phyloP scores from a whole-genome alignment of 163 green algal species.

The Scenedesmus sp. region DNA sequence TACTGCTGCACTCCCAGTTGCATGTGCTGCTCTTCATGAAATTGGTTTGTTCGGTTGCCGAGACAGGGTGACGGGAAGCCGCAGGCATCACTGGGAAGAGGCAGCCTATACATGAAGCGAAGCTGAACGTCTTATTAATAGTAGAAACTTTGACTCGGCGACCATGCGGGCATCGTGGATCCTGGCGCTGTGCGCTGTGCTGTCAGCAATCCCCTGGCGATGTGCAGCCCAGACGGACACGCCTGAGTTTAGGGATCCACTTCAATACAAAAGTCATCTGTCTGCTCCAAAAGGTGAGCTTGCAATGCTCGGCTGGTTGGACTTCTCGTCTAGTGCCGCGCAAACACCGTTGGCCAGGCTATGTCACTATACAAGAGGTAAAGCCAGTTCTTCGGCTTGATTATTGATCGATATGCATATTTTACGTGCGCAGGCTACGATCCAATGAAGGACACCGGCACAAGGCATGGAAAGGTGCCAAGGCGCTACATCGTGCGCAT shows the following conservation, averaged over 20 bases:
- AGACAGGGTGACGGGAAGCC: conserved; percentile 1
- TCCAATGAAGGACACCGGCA: conserved; percentile 10
- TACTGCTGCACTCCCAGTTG: background rate
- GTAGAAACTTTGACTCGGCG: background rate
- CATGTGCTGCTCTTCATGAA: background rate
- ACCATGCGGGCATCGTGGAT: background rate
- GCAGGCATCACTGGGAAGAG: background rate
- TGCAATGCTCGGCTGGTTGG: background rate
- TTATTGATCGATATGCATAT: background rate
- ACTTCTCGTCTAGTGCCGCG: background rate
- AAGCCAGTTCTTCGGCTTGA: background rate
- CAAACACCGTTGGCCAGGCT: background rate
- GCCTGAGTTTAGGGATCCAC: conserved; percentile 8
- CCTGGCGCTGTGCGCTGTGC: background rate
- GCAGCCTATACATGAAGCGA: background rate
- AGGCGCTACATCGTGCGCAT: conserved; percentile 45
- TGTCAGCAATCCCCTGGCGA: background rate
- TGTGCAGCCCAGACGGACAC: background rate
- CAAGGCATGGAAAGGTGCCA: conserved; percentile 6
- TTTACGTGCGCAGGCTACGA: conserved; percentile 7
- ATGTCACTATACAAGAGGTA: background rate
- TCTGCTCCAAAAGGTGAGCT: conserved; percentile 32
- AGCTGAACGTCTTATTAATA: background rate
- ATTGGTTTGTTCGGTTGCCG: conserved; percentile 9
- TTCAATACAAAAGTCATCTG: background rate